phyloP scores from a whole-genome alignment of 257 asterid species.

The Solanum pinnatisectum region DNA sequence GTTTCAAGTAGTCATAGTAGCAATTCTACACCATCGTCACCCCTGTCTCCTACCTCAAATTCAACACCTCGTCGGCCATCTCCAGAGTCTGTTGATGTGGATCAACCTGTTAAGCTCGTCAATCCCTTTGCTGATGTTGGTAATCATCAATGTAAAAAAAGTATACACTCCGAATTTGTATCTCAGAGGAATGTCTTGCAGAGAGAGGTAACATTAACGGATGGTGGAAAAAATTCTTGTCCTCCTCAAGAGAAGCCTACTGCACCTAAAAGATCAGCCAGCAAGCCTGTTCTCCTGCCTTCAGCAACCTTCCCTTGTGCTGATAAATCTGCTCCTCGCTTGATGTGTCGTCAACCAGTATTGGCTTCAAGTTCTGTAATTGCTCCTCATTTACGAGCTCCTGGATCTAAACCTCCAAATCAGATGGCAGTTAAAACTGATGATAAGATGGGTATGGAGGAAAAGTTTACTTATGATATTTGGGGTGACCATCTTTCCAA shows the following conservation, averaged over 20 bases:
- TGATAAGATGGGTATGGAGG: constrained; percentile 21
- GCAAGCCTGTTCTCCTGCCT: constrained; percentile 45
- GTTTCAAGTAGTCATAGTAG: constrained; percentile 89
- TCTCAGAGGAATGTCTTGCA: constrained; percentile 14
- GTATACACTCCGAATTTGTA: constrained; percentile 12
- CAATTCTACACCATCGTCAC: constrained; percentile 84
- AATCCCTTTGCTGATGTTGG: constrained; percentile 16
- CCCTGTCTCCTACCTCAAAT: constrained; percentile 57
- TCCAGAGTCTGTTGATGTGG: constrained; percentile 25
- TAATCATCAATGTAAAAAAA: constrained; percentile 10
- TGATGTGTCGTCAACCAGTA: constrained; percentile 28
- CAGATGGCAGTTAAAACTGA: constrained; percentile 19
- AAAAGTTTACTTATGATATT: constrained; percentile 60
- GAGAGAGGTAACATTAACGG: constrained; percentile 10
- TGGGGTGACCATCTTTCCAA: constrained; percentile 91
- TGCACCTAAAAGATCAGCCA: constrained; percentile 14
- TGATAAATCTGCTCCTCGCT: constrained; percentile 22
- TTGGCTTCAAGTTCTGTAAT: constrained; percentile 40
- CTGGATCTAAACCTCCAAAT: constrained; percentile 45
- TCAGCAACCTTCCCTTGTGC: constrained; percentile 54
- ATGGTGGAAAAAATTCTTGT: constrained; percentile 5
- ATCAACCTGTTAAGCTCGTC: constrained; percentile 20
- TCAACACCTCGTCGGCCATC: constrained; percentile 35
- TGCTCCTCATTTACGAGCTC: constrained; percentile 70
- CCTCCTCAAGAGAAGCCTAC: constrained; percentile 24